These are phyloP conservation scores for Phytophthora parvispora DNA, from an alignment of 352 stramenopile genomes.

Conservation along the genomic window DNA sequence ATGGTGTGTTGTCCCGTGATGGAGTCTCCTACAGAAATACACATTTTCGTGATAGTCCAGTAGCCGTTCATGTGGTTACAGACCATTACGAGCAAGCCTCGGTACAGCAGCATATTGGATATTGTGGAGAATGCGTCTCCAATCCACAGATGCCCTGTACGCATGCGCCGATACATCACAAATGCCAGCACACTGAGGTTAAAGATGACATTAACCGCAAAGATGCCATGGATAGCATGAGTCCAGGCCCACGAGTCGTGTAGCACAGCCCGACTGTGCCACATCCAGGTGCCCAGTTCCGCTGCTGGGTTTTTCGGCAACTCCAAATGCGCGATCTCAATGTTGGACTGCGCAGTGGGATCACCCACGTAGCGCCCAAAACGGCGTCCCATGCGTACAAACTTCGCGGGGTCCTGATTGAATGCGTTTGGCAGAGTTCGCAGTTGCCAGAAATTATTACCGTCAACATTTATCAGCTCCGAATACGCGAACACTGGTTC, in stretches of 20 bases:
- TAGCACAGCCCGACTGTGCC: conserved; percentile 28
- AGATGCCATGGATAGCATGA: conserved; percentile 34
- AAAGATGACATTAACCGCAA: conserved; percentile 27
- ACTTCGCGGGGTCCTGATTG: conserved; percentile 11
- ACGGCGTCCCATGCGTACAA: conserved; percentile 21
- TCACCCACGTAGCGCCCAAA: conserved; percentile 37
- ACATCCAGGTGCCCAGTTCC: conserved; percentile 27
- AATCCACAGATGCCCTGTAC: conserved; percentile 38
- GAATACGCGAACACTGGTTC: conserved; percentile 10
- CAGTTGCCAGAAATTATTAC: conserved; percentile 6
- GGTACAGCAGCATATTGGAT: conserved; percentile 32
- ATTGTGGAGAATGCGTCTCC: conserved; percentile 43
- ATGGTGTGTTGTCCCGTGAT: conserved; percentile 16
- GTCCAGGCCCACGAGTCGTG: conserved; percentile 53
- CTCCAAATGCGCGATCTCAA: conserved; percentile 28
- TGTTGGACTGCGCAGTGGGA: conserved; percentile 41
- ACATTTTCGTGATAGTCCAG: conserved; percentile 35
- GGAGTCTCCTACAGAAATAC: conserved; percentile 7
- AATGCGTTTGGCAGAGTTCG: background rate
- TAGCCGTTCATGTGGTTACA: conserved; percentile 39
- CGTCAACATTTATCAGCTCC: background rate
- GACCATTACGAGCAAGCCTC: conserved; percentile 32
- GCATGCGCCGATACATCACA: conserved; percentile 34
- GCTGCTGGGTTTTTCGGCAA: conserved; percentile 19
- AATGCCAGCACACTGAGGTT: conserved; percentile 29